Evolutionary conservation across 2,329 filamentous ascomycete genomes (phyloP), one percentile per base, ranked within the genome.

Genomic region (Thermothelomyces thermophilus): DNA sequence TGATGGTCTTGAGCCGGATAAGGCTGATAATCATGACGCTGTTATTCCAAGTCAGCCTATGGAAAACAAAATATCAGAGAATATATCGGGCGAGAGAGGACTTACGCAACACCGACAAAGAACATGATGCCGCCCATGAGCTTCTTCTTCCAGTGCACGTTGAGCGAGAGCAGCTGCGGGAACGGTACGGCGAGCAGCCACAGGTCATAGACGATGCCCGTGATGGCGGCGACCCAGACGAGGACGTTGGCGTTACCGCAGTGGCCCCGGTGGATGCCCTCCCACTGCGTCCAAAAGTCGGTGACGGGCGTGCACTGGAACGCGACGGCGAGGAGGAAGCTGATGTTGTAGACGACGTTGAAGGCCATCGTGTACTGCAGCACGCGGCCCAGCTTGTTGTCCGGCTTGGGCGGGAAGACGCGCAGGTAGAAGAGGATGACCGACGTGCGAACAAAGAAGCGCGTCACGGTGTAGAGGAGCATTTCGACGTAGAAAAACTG

Each of bases 381-480:
- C 11, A 73, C 41, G 5, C 62, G 63, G 13, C 68, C 67, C 9
- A 77, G 44, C 42, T 54, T 56, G 33, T 40, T 51, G 30, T 55
- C 67, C 3, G 41, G 50, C 0, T 37, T 37, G 13, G 46, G 34
- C 17, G 74, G 74, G 53, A 82, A 82, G 48, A 81, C 73, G 46
- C 74, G 71, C 5, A 77, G 63, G 56, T 79, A 80, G 61, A 81
- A 79, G 57, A 75, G 68, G 1, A 81, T 63, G 20, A 82, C 65
- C 0, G 76, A 70, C 4, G 76, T 60, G 55, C 80, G 56, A 20
- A 60, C 78, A 14, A 75, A 66, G 22, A 76, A 62, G 1, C 71
- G 63, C 11, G 76, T 60, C 14, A 72, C 63, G 3, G 63, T 46
- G 56, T 78, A 76, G 60, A 80, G 77, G 19, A 75, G 40, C 43